A percentile compares a stretch with the other conserved stretches of the same genome.
phyloP scores from a whole-genome alignment of 2,329 filamentous ascomycete species.

The Trichothecium roseum region DNA sequence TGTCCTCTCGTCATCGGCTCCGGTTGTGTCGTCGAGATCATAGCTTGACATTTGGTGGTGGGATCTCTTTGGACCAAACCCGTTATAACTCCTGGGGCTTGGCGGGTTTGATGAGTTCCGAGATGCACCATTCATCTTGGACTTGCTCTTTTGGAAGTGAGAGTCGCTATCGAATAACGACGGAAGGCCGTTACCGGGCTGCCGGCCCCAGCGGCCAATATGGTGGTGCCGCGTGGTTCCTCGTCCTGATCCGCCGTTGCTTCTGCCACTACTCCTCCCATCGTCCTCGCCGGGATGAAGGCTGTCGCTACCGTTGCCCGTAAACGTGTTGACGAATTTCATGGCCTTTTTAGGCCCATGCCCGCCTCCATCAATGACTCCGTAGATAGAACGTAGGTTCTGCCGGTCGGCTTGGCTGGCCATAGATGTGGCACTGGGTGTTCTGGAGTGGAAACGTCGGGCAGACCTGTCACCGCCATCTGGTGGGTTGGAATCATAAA shows the following conservation, averaged over 20 bases:
- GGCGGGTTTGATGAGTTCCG: slow-evolving; percentile 58
- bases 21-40: slow-evolving; percentile 70
- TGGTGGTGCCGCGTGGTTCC: slow-evolving; percentile 64
- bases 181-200: slow-evolving; percentile 54
- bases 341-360: slow-evolving; percentile 68
- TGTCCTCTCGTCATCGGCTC: slow-evolving; percentile 78
- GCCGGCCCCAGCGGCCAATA: slow-evolving; percentile 63
- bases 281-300: slow-evolving; percentile 51
- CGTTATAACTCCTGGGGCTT: slow-evolving; percentile 48
- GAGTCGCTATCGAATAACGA: slow-evolving; percentile 70
- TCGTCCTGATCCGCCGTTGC: slow-evolving; percentile 49
- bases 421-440: slow-evolving; percentile 85
- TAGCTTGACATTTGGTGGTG: slow-evolving; percentile 55
- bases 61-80: slow-evolving; percentile 32
- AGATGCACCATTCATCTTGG: slow-evolving; percentile 49
- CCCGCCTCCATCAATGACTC: slow-evolving; percentile 49
- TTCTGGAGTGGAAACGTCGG: slow-evolving; percentile 83
- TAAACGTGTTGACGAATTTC: slow-evolving; percentile 85
- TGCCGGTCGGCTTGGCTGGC: slow-evolving; percentile 54
- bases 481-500: slow-evolving; percentile 95
- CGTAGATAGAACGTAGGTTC: slow-evolving; percentile 54
- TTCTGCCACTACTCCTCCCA: slow-evolving; percentile 51
- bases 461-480: slow-evolving; percentile 46
- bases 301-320: slow-evolving; percentile 43
- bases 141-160: slow-evolving; percentile 59